Evolutionary conservation across 768 basidiomycete species (phyloP), one percentile per base, ranked within the genome.

Genomic region (Cubamyces lactineus): DNA sequence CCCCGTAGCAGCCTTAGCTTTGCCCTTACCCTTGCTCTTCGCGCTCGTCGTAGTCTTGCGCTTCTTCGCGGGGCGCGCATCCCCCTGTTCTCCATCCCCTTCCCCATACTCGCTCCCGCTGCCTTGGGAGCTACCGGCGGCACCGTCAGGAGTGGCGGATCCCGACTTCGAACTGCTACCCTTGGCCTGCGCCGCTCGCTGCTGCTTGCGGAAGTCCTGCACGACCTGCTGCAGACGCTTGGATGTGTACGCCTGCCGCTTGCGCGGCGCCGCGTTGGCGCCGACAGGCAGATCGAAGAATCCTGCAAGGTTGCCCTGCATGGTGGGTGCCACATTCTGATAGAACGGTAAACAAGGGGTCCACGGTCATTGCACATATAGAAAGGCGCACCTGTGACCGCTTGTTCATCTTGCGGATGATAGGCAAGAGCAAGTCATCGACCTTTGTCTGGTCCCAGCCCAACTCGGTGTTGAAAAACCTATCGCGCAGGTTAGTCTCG

Each of bases 151-250:
- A 17, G 63, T 51, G 17, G 63, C 39, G 13, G 50, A 46, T 6
- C 58, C 24, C 0, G 66, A 48, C 23, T 11, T 26, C 4, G 48
- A 49, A 13, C 24, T 26, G 24, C 48, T 13, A 16, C 28, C 40
- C 12, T 62, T 59, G 52, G 49, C 69, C 76, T 63, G 76, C 69
- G 63, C 67, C 9, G 34, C 34, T 6, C 34, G 34, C 38, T 72
- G 74, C 61, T 77, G 73, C 70, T 85, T 88, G 57, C 91, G 82
- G 70, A 89, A 92, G 61, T 91, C 91, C 26, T 84, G 80, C n/a
- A 94, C 88, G 9, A 94, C 89, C 71, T 93, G 82, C 71, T 96
- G 92, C 60, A 97, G 76, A 8, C 95, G 84, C 74, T 93, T 96
- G 72, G 90, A 92, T 3, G 88, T 77, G 67, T 96, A 96, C 4